Evolutionary conservation across 495 filamentous ascomycete genomes (phyloP).

Genomic region (Tuber brumale): DNA sequence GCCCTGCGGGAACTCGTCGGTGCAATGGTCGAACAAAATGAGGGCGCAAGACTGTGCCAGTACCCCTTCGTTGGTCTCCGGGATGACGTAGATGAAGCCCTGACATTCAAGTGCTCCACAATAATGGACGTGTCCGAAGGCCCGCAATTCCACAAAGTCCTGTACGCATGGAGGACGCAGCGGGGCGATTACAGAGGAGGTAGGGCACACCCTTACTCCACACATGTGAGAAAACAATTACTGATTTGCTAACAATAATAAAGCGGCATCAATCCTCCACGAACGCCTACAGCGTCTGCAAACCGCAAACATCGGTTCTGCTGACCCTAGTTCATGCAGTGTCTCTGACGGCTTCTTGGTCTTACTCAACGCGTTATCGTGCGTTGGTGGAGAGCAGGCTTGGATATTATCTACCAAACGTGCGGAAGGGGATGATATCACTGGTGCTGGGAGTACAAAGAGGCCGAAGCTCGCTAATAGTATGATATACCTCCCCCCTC

Average conservation of each 20-base stretch:
- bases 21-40: conserved; percentile 61
- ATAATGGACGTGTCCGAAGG: conserved; percentile 54
- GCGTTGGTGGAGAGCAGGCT: conserved; percentile 72
- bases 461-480: conserved; percentile 44
- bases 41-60: conserved; percentile 60
- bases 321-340: conserved; percentile 51
- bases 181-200: conserved; percentile 74
- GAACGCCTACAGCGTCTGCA: conserved; percentile 60
- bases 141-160: conserved; percentile 67
- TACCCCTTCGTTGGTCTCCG: conserved; percentile 73
- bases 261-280: conserved; percentile 66
- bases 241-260: background rate
- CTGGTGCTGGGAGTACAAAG: conserved; percentile 34
- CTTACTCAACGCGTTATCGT: conserved; percentile 80
- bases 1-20: conserved; percentile 61
- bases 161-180: conserved; percentile 81
- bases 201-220: background rate
- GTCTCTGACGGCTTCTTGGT: conserved; percentile 65
- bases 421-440: conserved; percentile 34
- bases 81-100: conserved; percentile 67
- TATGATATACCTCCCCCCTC: background rate
- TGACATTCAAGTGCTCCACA: conserved; percentile 57
- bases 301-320: conserved; percentile 47
- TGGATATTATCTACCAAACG: conserved; percentile 54
- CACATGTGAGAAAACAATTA: background rate